Conservation (phyloP, 2,329 filamentous ascomycete genomes). For the Fusarium armeniacum region DNA sequence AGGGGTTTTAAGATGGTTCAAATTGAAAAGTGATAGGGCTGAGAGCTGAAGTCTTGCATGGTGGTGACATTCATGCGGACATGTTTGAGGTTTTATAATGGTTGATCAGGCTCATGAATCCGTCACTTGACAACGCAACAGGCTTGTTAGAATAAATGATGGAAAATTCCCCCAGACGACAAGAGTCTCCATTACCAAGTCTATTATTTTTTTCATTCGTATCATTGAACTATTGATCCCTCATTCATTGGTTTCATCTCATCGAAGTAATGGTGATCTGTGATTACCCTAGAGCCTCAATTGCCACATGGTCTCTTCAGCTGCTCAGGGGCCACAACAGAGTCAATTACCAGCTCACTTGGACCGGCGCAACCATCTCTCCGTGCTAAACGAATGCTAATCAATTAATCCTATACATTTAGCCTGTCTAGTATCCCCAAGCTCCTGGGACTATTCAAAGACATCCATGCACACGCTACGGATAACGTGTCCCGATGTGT, state of each 20-base stretch:
- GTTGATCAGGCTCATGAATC: too few relatives aligned
- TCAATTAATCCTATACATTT: background rate
- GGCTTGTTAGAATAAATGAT: too few relatives aligned
- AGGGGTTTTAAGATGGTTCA: background rate
- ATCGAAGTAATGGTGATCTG: too few relatives aligned
- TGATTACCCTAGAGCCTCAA: background rate
- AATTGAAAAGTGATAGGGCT: constrained; percentile 25
- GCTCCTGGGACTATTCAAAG: background rate
- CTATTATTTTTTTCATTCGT: too few relatives aligned
- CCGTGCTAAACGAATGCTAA: background rate
- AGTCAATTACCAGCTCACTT: background rate
- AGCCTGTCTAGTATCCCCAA: background rate
- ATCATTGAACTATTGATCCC: too few relatives aligned
- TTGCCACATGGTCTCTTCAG: background rate
- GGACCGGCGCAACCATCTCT: background rate
- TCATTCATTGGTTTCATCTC: too few relatives aligned
- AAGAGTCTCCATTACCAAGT: too few relatives aligned
- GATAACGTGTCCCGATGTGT: background rate
- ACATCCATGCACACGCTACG: background rate
- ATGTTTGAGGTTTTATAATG: too few relatives aligned
- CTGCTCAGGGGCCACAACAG: background rate
- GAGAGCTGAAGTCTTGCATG: background rate
- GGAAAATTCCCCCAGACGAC: rapidly evolving
- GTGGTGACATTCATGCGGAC: too few relatives aligned
- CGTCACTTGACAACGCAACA: too few relatives aligned